Percentiles rank a stretch among this genome's conserved stretches.
Evolutionary conservation across 1,139 yeast genomes (phyloP).

Genomic region (Starmera stellimalicola): DNA sequence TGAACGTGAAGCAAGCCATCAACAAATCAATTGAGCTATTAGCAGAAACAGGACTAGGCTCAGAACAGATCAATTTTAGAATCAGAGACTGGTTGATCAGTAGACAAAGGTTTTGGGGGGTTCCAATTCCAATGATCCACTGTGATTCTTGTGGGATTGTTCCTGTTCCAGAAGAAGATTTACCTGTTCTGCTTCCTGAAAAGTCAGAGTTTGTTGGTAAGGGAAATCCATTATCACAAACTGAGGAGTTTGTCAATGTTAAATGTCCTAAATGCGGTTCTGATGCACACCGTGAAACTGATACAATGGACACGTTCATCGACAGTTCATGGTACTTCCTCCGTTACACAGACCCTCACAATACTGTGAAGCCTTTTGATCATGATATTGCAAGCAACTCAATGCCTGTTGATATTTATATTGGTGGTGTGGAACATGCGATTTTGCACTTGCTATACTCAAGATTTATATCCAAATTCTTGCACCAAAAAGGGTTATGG

Average conservation of each 20-base stretch:
- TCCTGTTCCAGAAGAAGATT: conserved; percentile 76
- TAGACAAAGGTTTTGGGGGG: conserved; percentile 97
- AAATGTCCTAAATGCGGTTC: conserved; percentile 75
- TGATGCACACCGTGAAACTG: conserved; percentile 81
- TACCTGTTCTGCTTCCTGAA: conserved; percentile 75
- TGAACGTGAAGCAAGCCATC: conserved; percentile 43
- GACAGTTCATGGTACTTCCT: conserved; percentile 96
- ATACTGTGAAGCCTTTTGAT: conserved; percentile 42
- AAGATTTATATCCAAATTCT: conserved; percentile 74
- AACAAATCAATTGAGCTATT: conserved; percentile 35
- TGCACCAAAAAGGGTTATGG: conserved; percentile 56
- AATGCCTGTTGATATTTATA: conserved; percentile 82
- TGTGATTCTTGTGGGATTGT: conserved; percentile 81
- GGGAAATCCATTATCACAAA: conserved; percentile 65
- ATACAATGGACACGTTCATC: conserved; percentile 97
- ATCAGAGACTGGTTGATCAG: conserved; percentile 91
- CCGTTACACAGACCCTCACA: conserved; percentile 71
- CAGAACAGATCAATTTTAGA: conserved; percentile 43
- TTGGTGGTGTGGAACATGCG: conserved; percentile 97
- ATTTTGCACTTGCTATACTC: conserved; percentile 81
- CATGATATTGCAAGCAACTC: conserved; percentile 38
- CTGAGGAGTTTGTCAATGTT: conserved; percentile 63
- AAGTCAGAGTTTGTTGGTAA: conserved; percentile 39
- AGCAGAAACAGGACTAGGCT: conserved; percentile 32
- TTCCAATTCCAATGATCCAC: conserved; percentile 91